Evolutionary conservation across 208 protist genomes (phyloP).

Genomic region (Porcisia deanei): DNA sequence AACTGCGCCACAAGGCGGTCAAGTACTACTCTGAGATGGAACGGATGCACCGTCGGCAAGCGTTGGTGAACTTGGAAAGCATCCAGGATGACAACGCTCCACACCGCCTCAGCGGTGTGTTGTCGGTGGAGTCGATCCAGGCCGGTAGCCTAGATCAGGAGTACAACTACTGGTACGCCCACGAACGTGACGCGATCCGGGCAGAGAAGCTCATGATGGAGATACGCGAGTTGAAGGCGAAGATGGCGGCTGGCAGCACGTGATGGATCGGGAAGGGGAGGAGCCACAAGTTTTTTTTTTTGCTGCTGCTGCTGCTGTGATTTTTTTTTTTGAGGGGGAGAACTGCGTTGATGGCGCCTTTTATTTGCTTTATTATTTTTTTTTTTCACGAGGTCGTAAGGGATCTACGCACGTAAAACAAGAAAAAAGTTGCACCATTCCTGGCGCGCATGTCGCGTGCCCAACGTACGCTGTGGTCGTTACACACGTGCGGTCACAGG

Average conservation of each 20-base stretch:
- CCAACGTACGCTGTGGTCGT: no score
- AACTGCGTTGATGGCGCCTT: neutral
- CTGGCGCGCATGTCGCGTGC: no score
- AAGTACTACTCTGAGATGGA: constrained; percentile 90
- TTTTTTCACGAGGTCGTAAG: neutral
- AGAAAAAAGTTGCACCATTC: no score
- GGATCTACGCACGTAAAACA: no score
- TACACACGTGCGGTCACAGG: no score
- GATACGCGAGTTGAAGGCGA: constrained; percentile 77
- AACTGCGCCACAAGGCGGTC: constrained; percentile 74
- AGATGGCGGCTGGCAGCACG: constrained; percentile 33
- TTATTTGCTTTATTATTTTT: neutral
- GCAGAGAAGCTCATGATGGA: constrained; percentile 86
- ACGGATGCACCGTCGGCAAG: constrained; percentile 87
- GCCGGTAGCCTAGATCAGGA: constrained; percentile 73
- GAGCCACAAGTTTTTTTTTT: neutral
- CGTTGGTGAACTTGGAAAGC: constrained; percentile 69
- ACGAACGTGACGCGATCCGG: constrained; percentile 81
- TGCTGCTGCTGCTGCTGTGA: neutral
- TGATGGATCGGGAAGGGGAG: neutral
- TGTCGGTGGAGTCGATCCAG: constrained; percentile 55
- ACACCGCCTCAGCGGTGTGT: constrained; percentile 48
- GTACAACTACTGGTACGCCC: constrained; percentile 87
- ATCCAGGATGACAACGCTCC: constrained; percentile 71
- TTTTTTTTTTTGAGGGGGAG: neutral